phyloP scores from a whole-genome alignment of 495 filamentous ascomycete species.

The Trichoderma virens region DNA sequence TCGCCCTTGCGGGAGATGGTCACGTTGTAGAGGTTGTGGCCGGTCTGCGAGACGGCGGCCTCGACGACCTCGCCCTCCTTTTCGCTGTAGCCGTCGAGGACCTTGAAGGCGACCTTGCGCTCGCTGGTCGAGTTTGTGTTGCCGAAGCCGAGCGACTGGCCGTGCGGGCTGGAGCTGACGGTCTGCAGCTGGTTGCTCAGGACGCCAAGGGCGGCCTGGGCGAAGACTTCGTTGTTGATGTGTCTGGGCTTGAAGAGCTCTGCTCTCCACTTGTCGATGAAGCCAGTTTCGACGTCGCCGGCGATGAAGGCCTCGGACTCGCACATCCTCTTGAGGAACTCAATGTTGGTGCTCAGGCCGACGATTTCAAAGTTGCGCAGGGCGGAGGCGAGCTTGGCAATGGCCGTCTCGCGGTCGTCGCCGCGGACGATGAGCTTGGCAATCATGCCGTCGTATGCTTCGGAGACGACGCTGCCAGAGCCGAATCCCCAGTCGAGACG shows the following conservation, averaged over 20 bases:
- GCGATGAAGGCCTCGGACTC: constrained; percentile 71
- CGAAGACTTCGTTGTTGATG: constrained; percentile 59
- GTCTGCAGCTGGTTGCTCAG: constrained; percentile 29
- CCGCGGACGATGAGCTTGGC: constrained; percentile 94
- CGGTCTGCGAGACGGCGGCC: constrained; percentile 60
- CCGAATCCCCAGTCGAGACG: constrained; percentile 91
- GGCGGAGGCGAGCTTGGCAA: constrained; percentile 74
- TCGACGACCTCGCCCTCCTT: constrained; percentile 38
- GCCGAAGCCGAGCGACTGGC: constrained; percentile 48
- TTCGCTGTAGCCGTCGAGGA: constrained; percentile 32
- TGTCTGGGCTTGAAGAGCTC: constrained; percentile 56
- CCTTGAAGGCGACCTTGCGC: constrained; percentile 50
- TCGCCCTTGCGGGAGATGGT: constrained; percentile 44
- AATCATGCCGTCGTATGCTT: constrained; percentile 99
- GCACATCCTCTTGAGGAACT: constrained; percentile 85
- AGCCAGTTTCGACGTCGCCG: constrained; percentile 91
- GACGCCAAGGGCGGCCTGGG: constrained; percentile 75
- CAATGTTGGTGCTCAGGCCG: constrained; percentile 89
- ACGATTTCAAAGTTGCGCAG: constrained; percentile 88
- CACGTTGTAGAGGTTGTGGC: constrained; percentile 55
- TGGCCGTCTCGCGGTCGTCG: constrained; percentile 65
- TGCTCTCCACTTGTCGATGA: constrained; percentile 77
- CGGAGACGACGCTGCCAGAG: constrained; percentile 82
- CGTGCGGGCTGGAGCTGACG: constrained; percentile 28
- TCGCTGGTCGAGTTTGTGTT: constrained; percentile 25